Base-by-base conservation (phyloP, 352 stramenopile genomes). In the Phytophthora sojae region DNA sequence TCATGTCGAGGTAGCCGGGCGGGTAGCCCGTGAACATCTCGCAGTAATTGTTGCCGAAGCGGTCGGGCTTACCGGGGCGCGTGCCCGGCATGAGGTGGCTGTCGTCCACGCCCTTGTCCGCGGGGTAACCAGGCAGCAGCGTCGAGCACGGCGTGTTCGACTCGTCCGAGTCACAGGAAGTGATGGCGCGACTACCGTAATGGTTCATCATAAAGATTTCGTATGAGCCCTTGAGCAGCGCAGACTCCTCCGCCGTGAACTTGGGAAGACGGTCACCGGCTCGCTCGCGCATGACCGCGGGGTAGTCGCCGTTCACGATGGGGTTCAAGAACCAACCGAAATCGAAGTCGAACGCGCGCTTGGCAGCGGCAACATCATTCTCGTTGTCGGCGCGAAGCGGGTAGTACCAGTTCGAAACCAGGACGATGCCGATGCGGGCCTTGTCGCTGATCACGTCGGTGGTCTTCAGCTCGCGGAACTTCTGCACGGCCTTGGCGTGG, bases 151-250 rank as follows among this genome's bases (percentile, higher is more conserved):
- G 68, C 6, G 75, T 63, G 14, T 60, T 71, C 0, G 76, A 85
- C 6, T 52, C 57, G 25, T 72, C 57, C n/a, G 72, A 80, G 42
- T 71, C 60, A 95, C 77, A 87, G 67, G 92, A 75, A 7, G 83
- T 88, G 21, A 88, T 82, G 0, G 75, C 55, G 19, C 76, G 73
- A 56, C 94, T 91, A 32, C 73, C 81, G 79, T 99, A 99, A 72
- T 99, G 93, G 79, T 99, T 99, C 19, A 99, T 79, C 59, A 97
- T 97, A 58, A 99, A 94, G 60, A 98, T 93, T 61, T 99, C 97
- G 66, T 88, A 89, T 35, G 89, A 97, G n/a, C 83, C 86, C 53
- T 80, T 79, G 17, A 99, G 61, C 6, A 91, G 25, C 30, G 77
- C 73, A 9, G 86, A 74, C 59, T 98, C 81, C 30, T 90, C 76